These are phyloP conservation scores for Thymus quinquecostatus DNA, from an alignment of 257 asterid genomes.

Conservation along the genomic window DNA sequence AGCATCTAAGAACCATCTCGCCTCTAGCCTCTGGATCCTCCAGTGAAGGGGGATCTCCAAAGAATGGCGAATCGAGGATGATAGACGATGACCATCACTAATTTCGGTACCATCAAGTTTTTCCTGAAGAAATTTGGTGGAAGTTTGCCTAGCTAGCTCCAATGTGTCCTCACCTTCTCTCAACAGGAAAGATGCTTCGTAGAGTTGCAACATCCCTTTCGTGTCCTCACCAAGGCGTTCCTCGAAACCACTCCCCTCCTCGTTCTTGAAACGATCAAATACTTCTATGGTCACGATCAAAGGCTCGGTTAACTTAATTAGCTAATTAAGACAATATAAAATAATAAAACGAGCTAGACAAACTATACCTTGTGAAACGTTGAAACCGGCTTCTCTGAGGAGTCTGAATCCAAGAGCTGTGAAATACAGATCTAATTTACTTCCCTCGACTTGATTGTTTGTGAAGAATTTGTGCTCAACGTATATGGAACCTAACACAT, in stretches of 20 bases:
- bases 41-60: constrained; percentile 10
- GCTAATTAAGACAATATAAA: too few species aligned
- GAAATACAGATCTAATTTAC: not conserved
- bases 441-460: not conserved
- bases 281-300: not conserved
- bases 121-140: constrained; percentile 20
- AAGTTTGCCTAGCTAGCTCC: constrained; percentile 26
- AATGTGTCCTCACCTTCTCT: constrained; percentile 33
- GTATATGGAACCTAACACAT: not conserved
- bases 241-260: not conserved
- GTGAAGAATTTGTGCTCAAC: not conserved
- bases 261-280: constrained; percentile 14
- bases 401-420: constrained; percentile 10
- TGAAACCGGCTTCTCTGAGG: not conserved
- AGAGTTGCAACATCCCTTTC: constrained; percentile 29
- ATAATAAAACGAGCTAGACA: too few species aligned
- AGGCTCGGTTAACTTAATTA: too few species aligned
- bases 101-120: not conserved
- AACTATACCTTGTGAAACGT: not conserved
- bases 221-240: constrained; percentile 16
- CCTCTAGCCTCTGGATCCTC: constrained; percentile 2
- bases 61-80: not conserved
- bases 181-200: constrained; percentile 40
- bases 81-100: not conserved
- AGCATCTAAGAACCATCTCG: constrained; percentile 14